These are phyloP conservation scores for Comarum palustre DNA, from an alignment of 306 rosid genomes.

Conservation along the genomic window DNA sequence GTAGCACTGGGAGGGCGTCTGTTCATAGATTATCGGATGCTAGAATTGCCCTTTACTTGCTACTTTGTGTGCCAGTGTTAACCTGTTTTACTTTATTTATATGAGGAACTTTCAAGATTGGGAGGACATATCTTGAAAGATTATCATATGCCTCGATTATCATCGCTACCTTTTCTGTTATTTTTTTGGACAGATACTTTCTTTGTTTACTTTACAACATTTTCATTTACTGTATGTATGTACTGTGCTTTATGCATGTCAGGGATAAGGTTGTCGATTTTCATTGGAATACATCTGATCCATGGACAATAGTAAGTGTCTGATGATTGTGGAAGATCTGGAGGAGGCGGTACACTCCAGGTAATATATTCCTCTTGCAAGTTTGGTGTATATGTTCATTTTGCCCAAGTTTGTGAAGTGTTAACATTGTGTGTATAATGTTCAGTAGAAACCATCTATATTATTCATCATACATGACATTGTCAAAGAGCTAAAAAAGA, in stretches of 20 bases:
- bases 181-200: not conserved
- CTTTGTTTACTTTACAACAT: not conserved
- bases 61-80: not conserved
- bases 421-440: not conserved
- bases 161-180: not conserved
- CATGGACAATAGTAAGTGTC: conserved; percentile 97
- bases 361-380: conserved; percentile 18
- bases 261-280: conserved; percentile 97
- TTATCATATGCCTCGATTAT: not conserved
- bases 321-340: conserved; percentile 92
- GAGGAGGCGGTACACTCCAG: conserved; percentile 99
- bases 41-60: not conserved
- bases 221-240: not conserved
- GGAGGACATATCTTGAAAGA: not conserved
- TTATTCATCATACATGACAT: not conserved
- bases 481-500: not conserved
- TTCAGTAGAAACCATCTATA: not conserved
- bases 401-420: not conserved
- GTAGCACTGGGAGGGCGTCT: not conserved
- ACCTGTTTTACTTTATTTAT: not conserved
- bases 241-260: not conserved
- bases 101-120: not conserved
- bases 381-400: not conserved
- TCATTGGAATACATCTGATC: conserved; percentile 91
- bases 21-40: not conserved